Conservation (phyloP, 139 green algal genomes). For the Haematococcus lacustris region DNA sequence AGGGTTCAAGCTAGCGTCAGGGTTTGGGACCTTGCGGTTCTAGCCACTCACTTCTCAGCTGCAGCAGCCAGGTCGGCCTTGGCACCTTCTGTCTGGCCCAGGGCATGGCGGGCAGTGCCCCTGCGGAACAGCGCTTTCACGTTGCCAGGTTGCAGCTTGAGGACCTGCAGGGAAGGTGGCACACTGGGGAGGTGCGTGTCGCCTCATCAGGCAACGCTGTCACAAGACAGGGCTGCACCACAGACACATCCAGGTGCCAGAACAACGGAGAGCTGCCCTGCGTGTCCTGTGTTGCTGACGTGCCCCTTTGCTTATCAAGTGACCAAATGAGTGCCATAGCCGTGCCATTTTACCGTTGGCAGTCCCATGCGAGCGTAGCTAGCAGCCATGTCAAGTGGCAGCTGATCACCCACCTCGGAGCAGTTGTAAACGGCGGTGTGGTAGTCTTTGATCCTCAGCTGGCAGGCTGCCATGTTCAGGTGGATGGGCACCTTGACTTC, state of each 20-base stretch:
- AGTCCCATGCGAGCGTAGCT: no score
- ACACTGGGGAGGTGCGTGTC: not conserved
- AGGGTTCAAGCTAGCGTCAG: not conserved
- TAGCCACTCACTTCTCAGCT: slow-evolving; percentile 22
- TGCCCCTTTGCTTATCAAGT: no score
- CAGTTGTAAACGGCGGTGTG: slow-evolving; percentile 46
- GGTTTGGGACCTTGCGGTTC: not conserved
- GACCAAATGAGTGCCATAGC: no score
- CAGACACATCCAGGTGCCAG: not conserved
- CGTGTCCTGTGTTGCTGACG: not conserved
- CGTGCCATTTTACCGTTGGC: no score
- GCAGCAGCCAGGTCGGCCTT: slow-evolving; percentile 51
- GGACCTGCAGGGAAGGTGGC: slow-evolving; percentile 22
- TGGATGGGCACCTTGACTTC: slow-evolving; percentile 30
- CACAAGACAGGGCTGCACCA: not conserved
- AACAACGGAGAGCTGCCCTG: not conserved
- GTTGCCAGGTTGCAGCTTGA: slow-evolving; percentile 27
- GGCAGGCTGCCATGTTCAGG: slow-evolving; percentile 35
- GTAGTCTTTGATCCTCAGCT: slow-evolving; percentile 54
- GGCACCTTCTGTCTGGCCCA: slow-evolving; percentile 56
- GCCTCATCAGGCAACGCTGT: not conserved
- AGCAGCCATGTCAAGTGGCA: no score
- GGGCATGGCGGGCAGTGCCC: slow-evolving; percentile 33
- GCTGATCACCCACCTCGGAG: slow-evolving; percentile 24
- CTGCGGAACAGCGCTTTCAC: slow-evolving; percentile 73